Percentiles rank a stretch among this genome's conserved stretches.
phyloP scores from a whole-genome alignment of 192 early-diverging fungal genomes.

The Backusella parvicylindrica region DNA sequence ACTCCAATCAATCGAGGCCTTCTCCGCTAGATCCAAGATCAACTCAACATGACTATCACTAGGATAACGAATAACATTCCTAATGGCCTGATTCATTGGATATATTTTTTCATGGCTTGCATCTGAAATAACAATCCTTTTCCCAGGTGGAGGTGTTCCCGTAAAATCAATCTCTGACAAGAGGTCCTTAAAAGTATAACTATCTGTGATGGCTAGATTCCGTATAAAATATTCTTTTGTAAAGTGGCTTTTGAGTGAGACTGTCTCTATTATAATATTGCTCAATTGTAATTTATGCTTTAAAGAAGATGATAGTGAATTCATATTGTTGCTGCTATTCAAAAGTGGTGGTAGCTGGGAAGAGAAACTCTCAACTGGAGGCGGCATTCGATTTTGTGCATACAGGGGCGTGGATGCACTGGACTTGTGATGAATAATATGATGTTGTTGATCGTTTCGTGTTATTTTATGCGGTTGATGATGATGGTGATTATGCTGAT shows the following conservation, averaged over 20 bases:
- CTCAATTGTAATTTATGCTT: background rate
- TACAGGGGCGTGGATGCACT: slow-evolving; percentile 14
- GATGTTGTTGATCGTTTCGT: background rate
- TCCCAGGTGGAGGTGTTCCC: slow-evolving; percentile 31
- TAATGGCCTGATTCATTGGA: slow-evolving; percentile 32
- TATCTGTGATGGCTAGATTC: slow-evolving; percentile 34
- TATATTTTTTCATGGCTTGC: slow-evolving; percentile 24
- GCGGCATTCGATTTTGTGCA: background rate
- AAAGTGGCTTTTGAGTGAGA: slow-evolving; percentile 18
- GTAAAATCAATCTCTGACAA: slow-evolving; percentile 27
- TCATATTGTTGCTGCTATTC: background rate
- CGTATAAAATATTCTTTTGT: slow-evolving; percentile 19
- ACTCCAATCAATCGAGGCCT: slow-evolving; percentile 25
- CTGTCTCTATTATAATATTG: slow-evolving; percentile 20
- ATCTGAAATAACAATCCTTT: slow-evolving; percentile 33
- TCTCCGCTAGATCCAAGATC: slow-evolving; percentile 25
- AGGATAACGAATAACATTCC: slow-evolving; percentile 23
- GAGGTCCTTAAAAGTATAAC: slow-evolving; percentile 30
- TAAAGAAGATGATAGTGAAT: background rate
- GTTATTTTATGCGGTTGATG: background rate
- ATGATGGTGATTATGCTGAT: too few relatives aligned
- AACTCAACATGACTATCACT: slow-evolving; percentile 23
- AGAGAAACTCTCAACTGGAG: slow-evolving; percentile 1
- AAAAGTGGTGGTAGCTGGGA: slow-evolving; percentile 4
- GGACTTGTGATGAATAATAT: background rate